Evolutionary conservation across 306 rosid species (phyloP).

Genomic region (Gastrolobium villosum): DNA sequence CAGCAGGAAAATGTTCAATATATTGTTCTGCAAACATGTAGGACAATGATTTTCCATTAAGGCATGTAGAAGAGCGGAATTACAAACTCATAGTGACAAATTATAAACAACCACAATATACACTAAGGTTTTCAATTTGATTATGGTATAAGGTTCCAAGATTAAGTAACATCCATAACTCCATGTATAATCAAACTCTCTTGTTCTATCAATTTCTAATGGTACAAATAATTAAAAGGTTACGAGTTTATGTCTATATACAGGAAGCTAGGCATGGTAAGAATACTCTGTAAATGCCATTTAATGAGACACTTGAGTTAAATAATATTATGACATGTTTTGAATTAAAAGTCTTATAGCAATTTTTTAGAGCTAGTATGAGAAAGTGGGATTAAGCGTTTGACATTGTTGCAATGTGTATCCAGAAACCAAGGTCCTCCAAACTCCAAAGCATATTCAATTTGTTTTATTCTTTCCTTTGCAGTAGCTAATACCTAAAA

Average conservation of each 20-base stretch:
- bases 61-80: conserved; percentile 12
- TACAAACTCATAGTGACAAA: background rate
- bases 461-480: conserved; percentile 19
- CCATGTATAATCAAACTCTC: conserved; percentile 17
- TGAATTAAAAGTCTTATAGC: background rate
- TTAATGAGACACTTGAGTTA: background rate
- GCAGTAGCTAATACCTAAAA: conserved; percentile 10
- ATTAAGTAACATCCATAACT: conserved; percentile 27
- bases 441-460: conserved; percentile 28
- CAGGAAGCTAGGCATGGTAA: background rate
- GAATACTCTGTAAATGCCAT: conserved; percentile 1
- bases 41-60: conserved; percentile 19
- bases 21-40: conserved; percentile 70
- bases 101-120: conserved; percentile 12
- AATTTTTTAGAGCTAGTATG: background rate
- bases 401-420: conserved; percentile 2
- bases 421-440: conserved; percentile 10
- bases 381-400: conserved; percentile 14
- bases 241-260: background rate
- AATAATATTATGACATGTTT: conserved; percentile 14
- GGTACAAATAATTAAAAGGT: conserved; percentile 2
- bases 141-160: conserved; percentile 3
- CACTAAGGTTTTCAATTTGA: conserved; percentile 19
- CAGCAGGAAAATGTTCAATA: conserved; percentile 91
- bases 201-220: conserved; percentile 2